Evolutionary conservation across 257 asterid genomes (phyloP), one percentile per base, ranked within the genome.

Genomic region (Scutellaria minor): DNA sequence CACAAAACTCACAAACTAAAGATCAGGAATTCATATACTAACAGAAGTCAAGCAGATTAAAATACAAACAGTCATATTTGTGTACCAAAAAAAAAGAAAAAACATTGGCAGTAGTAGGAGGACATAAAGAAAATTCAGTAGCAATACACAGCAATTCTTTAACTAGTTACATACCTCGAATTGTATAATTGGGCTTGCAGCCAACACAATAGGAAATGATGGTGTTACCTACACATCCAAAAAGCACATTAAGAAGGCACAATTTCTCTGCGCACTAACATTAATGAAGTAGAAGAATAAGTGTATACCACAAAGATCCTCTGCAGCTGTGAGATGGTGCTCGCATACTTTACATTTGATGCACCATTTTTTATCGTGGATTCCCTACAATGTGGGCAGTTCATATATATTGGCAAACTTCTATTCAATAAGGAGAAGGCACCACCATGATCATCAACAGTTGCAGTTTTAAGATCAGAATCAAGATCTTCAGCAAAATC

Each of bases 241-340:
- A 31, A 78, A 70, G 58, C 56, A 74, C 51, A 71, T 44, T 83
- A 56, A 83, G 66, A 59, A 52, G 69, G 22, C 9, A 0, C 12
- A 27, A 7, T 31, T 75, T 61, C 44, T 27, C 44, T 62, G 45
- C 20, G 2, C 37, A 31, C 2, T 31, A 0, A 31, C 4, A 31
- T 65, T 55, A 75, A 72, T 54, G 55, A 46, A 66, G 78, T 15
- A 70, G 82, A 74, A 53, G 72, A 74, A 66, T 54, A 54, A 64
- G 62, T 45, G 15, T 66, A 64, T 87, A 92, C 99, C 97, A 95
- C 75, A 81, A 95, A 90, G 68, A 95, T 88, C 85, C 99, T 83
- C 86, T 88, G 99, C 65, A 95, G 91, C 85, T 95, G 99, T 18
- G 99, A 95, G 78, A 86, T 76, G 46, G 88, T 77, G 82, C 96